Evolutionary conservation across 2,329 filamentous ascomycete genomes (phyloP).

Genomic region (Emergomyces africanus): DNA sequence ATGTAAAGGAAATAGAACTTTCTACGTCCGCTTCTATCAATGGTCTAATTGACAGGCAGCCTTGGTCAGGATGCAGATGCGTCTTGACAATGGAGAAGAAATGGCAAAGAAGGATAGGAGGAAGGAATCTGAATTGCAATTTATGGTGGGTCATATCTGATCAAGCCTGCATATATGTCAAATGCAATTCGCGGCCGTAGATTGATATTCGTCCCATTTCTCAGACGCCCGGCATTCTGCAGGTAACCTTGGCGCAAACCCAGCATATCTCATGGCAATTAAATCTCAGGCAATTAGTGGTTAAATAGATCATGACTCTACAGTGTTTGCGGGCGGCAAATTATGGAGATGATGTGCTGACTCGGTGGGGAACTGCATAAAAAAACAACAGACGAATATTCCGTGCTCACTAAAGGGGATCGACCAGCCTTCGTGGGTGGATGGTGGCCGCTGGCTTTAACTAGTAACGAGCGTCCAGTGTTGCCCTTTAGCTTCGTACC

Average conservation of each 20-base stretch:
- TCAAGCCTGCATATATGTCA: background rate
- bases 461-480: background rate
- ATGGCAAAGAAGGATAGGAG: background rate
- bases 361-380: background rate
- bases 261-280: too few relatives aligned
- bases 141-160: background rate
- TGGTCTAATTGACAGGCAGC: background rate
- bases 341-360: background rate
- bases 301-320: background rate
- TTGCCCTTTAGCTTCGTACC: background rate
- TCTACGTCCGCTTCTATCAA: background rate
- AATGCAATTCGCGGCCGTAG: background rate
- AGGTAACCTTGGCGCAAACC: background rate
- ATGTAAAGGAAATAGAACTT: background rate
- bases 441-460: background rate
- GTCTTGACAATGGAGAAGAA: background rate
- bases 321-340: background rate
- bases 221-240: background rate
- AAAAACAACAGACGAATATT: background rate
- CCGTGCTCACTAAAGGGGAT: background rate
- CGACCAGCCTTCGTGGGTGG: background rate
- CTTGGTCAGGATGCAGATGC: background rate
- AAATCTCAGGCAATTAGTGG: background rate
- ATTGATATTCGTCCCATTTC: background rate
- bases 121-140: background rate